Evolutionary conservation across 768 basidiomycete species (phyloP), one percentile per base, ranked within the genome.

Genomic region (Boletus reticuloceps): DNA sequence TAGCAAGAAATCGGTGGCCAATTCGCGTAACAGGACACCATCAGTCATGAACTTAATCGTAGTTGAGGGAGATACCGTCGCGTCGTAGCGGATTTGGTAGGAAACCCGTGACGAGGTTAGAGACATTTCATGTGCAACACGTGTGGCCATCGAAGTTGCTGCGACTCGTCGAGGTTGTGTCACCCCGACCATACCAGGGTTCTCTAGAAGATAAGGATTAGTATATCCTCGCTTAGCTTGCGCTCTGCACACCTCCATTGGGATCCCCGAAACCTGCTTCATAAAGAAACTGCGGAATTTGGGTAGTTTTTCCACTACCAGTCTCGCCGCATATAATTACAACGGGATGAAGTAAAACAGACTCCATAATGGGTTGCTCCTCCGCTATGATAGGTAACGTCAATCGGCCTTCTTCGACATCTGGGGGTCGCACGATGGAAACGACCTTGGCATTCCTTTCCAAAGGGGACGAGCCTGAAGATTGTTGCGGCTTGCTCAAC

Each of bases 21-120:
- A 77, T 71, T 99, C 97, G 52, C 97, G 86, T 16, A 99, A 77
- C 34, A 99, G 76, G 27, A 99, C 94, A 75, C 97, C 97, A 64
- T 99, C 97, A 7, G 97, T 99, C 95, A 98, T 98, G 77, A 98
- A 99, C 71, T 98, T 98, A 77, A 99, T 94, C 9, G 86, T 86
- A 2, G 97, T 99, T 20, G 83, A 79, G 1, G 92, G 79, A 5
- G 94, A 94, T 0, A 94, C 87, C 1, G 94, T 98, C 2, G 93
- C 89, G 61, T 98, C 96, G 67, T 98, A 99, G 57, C 97, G 89
- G 58, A 99, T 98, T 70, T 98, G 95, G 71, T 98, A 95, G 0
- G 97, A 96, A 7, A 98, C 92, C 25, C 82, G 79, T 1, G 88
- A 86, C 1, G 88, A 77, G 1, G 90, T 80, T 14, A 98, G 75